These are phyloP conservation scores for Fusarium annulatum DNA, from an alignment of 2,329 filamentous ascomycete species.

Conservation along the genomic window DNA sequence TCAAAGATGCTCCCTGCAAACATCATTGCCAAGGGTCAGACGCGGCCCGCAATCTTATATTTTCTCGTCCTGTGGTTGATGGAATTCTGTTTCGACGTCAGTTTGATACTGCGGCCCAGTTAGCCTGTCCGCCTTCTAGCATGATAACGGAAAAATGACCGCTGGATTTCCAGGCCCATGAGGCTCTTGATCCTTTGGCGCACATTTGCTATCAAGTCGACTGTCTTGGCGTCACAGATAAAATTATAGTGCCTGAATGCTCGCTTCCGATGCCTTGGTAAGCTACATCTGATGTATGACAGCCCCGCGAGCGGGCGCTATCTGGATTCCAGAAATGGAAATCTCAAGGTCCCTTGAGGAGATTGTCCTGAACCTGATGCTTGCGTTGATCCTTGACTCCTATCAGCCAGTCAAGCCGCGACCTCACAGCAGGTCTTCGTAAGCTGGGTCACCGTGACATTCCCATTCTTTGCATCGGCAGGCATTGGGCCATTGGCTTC, in stretches of 20 bases:
- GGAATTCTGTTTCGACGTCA: conserved; percentile 42
- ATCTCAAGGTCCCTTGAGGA: background rate
- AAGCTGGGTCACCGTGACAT: conserved; percentile 8
- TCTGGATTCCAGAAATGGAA: conserved; percentile 34
- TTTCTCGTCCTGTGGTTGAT: conserved; percentile 45
- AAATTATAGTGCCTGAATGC: conserved; percentile 35
- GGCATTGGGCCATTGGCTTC: conserved; percentile 13
- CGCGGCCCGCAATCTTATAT: conserved; percentile 38
- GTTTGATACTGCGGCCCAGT: conserved; percentile 23
- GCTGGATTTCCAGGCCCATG: conserved; percentile 10
- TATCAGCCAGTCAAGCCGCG: background rate
- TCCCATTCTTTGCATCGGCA: background rate
- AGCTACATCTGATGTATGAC: conserved; percentile 1
- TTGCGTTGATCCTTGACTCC: conserved; percentile 18
- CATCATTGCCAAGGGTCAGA: conserved; percentile 34
- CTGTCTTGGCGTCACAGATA: conserved; percentile 41
- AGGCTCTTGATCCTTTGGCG: conserved; percentile 13
- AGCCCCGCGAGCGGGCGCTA: conserved; percentile 24
- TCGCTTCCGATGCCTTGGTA: conserved; percentile 37
- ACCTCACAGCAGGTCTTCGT: background rate
- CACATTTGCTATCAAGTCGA: conserved; percentile 25
- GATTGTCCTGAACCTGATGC: conserved; percentile 30
- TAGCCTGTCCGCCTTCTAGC: conserved; percentile 12
- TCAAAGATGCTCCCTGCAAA: conserved; percentile 20
- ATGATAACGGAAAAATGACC: conserved; percentile 28